Conservation (phyloP, 73 alveolate genomes). For the Blepharisma stoltei region DNA sequence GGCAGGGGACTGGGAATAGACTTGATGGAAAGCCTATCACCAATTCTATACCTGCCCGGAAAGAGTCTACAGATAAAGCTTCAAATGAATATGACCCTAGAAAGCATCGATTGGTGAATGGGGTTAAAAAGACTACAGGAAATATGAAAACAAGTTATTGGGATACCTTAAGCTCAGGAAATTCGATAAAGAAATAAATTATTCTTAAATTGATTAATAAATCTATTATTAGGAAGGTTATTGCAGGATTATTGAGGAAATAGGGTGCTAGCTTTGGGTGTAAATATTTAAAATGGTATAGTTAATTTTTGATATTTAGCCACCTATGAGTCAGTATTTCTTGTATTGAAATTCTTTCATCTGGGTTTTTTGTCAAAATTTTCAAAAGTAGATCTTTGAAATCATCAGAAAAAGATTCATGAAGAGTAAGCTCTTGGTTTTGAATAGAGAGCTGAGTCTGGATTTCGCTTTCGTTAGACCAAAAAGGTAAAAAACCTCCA, state of each 20-base stretch:
- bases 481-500: constrained; percentile 59
- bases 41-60: too few species aligned
- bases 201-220: too few species aligned
- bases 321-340: constrained; percentile 82
- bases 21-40: constrained; percentile 84
- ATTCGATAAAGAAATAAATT: not conserved
- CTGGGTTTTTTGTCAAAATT: constrained; percentile 66
- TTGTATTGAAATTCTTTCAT: constrained; percentile 69
- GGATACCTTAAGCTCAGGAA: constrained; percentile 12
- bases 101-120: constrained; percentile 75
- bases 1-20: constrained; percentile 66
- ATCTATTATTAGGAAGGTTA: too few species aligned
- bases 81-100: constrained; percentile 90
- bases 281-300: too few species aligned
- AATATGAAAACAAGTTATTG: not conserved
- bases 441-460: constrained; percentile 54
- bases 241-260: too few species aligned
- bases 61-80: constrained; percentile 7
- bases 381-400: constrained; percentile 49
- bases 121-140: constrained; percentile 39
- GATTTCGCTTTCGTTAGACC: constrained; percentile 60
- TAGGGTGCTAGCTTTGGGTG: too few species aligned
- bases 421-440: constrained; percentile 40
- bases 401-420: constrained; percentile 43
- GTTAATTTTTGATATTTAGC: constrained; percentile 56